Evolutionary conservation across 352 stramenopile genomes (phyloP).

Genomic region (Pythium plurisporium): DNA sequence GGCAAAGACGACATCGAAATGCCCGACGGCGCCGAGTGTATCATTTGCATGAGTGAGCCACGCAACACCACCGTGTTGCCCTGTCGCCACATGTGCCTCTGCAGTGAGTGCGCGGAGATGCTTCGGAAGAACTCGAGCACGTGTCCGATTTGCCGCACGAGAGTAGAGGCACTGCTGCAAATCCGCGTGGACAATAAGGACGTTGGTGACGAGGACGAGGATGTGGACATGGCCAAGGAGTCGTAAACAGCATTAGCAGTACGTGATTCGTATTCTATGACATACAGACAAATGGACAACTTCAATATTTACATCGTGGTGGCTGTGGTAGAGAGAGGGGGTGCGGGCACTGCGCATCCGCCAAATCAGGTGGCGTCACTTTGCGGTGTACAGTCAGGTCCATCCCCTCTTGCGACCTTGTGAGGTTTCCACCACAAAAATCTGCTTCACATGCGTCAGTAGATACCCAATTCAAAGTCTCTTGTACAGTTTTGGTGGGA

Average conservation of each 20-base stretch:
- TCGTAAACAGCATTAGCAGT: background rate
- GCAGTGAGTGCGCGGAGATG: conserved; percentile 69
- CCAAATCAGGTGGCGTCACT: too few species aligned
- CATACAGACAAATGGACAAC: conserved; percentile 5
- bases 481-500: conserved; percentile 11
- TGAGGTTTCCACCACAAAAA: too few species aligned
- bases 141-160: conserved; percentile 78
- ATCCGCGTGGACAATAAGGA: conserved; percentile 65
- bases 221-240: conserved; percentile 1
- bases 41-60: conserved; percentile 82
- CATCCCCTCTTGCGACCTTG: too few species aligned
- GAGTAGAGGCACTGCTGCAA: conserved; percentile 70
- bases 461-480: conserved; percentile 7
- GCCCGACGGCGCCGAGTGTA: conserved; percentile 77
- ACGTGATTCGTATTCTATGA: too few species aligned
- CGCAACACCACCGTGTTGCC: conserved; percentile 81
- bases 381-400: too few species aligned
- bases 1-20: conserved; percentile 49
- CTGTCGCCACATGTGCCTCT: conserved; percentile 87
- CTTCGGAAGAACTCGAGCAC: conserved; percentile 67
- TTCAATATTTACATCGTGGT: conserved; percentile 10
- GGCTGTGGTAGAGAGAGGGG: background rate
- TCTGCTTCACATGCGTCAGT: background rate
- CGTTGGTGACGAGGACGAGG: conserved; percentile 16
- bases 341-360: background rate